Evolutionary conservation across 306 rosid species (phyloP).

Genomic region (Rosa lucieae): DNA sequence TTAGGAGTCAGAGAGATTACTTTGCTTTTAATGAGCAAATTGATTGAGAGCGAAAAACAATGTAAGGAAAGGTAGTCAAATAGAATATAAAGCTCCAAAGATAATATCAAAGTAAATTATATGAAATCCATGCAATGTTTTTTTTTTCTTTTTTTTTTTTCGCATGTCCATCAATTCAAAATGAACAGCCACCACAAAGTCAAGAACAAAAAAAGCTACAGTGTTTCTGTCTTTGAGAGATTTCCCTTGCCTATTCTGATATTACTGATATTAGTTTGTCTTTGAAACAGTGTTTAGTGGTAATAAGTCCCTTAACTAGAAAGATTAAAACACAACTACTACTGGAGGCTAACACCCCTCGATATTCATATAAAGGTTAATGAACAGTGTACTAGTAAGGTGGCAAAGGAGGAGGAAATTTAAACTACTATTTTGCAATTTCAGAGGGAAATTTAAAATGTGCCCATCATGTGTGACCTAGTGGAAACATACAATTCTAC

Average conservation of each 20-base stretch:
- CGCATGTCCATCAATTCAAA: not conserved
- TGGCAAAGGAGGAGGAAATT: not conserved
- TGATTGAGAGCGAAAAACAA: not conserved
- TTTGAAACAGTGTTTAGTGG: not conserved
- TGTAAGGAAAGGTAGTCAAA: not conserved
- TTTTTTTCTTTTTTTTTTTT: too few relatives aligned
- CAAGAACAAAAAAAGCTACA: not conserved
- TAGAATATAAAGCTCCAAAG: not conserved
- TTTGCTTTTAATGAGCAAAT: constrained; percentile 6
- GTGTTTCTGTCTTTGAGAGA: not conserved
- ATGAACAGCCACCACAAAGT: not conserved
- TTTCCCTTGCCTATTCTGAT: not conserved
- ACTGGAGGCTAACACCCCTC: not conserved
- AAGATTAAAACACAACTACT: not conserved
- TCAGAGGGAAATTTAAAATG: not conserved
- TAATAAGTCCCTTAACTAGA: not conserved
- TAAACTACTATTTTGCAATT: not conserved
- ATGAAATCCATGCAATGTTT: not conserved
- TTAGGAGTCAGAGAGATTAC: constrained; percentile 21
- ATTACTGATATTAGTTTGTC: not conserved
- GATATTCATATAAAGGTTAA: not conserved
- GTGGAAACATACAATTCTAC: not conserved
- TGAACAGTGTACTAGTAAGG: not conserved
- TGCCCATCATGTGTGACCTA: not conserved
- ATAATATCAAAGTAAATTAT: not conserved